These are phyloP conservation scores for Penicillium janthinellum DNA, from an alignment of 2,329 filamentous ascomycete species.

Conservation along the genomic window DNA sequence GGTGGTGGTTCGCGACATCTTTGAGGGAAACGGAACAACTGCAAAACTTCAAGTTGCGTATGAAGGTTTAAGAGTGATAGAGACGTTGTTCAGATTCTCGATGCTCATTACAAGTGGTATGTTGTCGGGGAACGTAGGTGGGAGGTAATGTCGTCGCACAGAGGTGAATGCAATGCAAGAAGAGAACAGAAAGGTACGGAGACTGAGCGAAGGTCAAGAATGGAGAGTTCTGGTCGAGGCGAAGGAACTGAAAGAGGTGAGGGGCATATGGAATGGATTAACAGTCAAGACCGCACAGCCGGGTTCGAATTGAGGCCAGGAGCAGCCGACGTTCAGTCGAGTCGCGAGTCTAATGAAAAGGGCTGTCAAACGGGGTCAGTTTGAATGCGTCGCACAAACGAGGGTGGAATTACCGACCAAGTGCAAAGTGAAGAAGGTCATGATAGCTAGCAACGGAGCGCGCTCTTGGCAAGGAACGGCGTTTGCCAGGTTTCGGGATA, in stretches of 20 bases:
- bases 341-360: constrained; percentile 15
- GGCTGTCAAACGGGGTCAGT: constrained; percentile 25
- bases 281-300: constrained; percentile 17
- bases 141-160: constrained; percentile 21
- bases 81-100: constrained; percentile 2
- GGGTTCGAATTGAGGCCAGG: constrained; percentile 23
- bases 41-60: background rate
- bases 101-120: constrained; percentile 25
- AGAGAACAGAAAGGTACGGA: background rate
- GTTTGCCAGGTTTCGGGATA: constrained; percentile 24
- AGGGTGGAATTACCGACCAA: constrained; percentile 9
- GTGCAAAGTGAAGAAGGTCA: constrained; percentile 18
- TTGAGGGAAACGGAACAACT: background rate
- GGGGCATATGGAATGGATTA: background rate
- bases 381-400: background rate
- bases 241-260: constrained; percentile 2
- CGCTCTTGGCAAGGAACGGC: constrained; percentile 7
- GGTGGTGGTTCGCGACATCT: constrained; percentile 18
- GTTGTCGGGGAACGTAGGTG: constrained; percentile 14
- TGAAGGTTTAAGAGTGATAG: background rate
- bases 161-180: background rate
- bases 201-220: constrained; percentile 23
- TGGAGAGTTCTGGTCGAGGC: constrained; percentile 4
- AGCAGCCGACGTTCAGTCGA: constrained; percentile 19
- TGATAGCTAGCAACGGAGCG: constrained; percentile 20